Evolutionary conservation across 164 flowering plant species (phyloP), one percentile per base, ranked within the genome.

Genomic region (Akebia trifoliata): DNA sequence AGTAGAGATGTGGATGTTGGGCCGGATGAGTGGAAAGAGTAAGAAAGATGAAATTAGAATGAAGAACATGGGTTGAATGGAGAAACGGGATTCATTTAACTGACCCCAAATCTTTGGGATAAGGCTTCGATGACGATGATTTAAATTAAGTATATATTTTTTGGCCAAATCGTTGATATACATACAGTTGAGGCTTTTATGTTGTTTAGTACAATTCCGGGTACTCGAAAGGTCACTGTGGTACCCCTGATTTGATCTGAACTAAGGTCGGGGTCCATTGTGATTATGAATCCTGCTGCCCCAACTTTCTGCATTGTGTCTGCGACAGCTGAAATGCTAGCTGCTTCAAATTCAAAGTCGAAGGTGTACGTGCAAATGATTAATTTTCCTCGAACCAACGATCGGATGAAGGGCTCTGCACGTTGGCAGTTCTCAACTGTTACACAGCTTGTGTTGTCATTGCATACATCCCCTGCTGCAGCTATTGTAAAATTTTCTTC

Each of bases 261-360:
- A 24, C 66, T 65, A 34, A 71, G 45, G 48, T 75, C 77, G 53
- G 81, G 81, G 47, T 78, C 83, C 79, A 76, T 67, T 17, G 77
- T 75, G 40, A 81, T 59, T 25, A 81, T 75, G 56, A 81, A 81
- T 15, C 86, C 86, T n/a, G 83, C 83, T 29, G 83, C 86, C 2
- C 81, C 86, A 4, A 75, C 42, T 36, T 56, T 59, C 48, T 54
- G 66, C n/a, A 78, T 70, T 2, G 81, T 81, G 31, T 75, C 72
- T 36, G 78, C 79, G 36, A 81, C 77, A n/a, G 67, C 43, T 36
- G 73, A 49, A 21, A 81, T 71, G 68, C 69, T 76, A 42, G 83
- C 79, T 50, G 69, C 46, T 15, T 67, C 80, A 28, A 63, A 67
- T 50, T 72, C 81, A 35, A 78, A 78, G 34, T 78, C 80, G 31